Evolutionary conservation across 2,329 filamentous ascomycete genomes (phyloP).

Genomic region (Fusarium vanettenii): DNA sequence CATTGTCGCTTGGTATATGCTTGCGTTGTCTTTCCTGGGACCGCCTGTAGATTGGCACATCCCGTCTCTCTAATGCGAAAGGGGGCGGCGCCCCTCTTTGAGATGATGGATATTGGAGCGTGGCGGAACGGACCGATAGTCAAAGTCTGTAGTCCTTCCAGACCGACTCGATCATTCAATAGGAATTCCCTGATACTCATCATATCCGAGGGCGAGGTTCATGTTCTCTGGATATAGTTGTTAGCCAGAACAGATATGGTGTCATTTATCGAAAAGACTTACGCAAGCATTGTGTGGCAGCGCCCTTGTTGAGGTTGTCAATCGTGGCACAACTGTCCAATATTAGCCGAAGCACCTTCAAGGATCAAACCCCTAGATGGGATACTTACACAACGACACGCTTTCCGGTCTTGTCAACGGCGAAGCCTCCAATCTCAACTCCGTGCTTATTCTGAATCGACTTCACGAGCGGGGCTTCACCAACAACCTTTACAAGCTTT

Average conservation of each 20-base stretch:
- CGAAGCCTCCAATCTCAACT: conserved; percentile 94
- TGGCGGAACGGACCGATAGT: not conserved
- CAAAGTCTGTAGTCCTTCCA: not conserved
- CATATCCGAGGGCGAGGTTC: conserved; percentile 90
- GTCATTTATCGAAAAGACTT: not conserved
- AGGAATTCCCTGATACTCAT: conserved; percentile 89
- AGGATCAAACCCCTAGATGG: not conserved
- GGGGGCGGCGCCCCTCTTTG: not conserved
- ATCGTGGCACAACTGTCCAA: not conserved
- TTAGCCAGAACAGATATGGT: conserved; percentile 65
- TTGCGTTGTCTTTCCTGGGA: not conserved
- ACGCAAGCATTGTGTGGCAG: not conserved
- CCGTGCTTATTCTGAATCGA: conserved; percentile 86
- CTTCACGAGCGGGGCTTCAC: conserved; percentile 82
- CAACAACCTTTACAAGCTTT: conserved; percentile 91
- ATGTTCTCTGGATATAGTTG: conserved; percentile 77
- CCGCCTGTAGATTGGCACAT: not conserved
- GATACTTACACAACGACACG: conserved; percentile 77
- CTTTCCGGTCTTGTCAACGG: conserved; percentile 87
- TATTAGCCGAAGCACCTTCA: not conserved
- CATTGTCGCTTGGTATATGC: not conserved
- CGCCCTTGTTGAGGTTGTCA: conserved; percentile 3
- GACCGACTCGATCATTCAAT: not conserved
- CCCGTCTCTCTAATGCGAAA: not conserved
- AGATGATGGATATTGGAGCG: not conserved